phyloP scores from a whole-genome alignment of 2,329 filamentous ascomycete species.

The Venturia oleaginea region DNA sequence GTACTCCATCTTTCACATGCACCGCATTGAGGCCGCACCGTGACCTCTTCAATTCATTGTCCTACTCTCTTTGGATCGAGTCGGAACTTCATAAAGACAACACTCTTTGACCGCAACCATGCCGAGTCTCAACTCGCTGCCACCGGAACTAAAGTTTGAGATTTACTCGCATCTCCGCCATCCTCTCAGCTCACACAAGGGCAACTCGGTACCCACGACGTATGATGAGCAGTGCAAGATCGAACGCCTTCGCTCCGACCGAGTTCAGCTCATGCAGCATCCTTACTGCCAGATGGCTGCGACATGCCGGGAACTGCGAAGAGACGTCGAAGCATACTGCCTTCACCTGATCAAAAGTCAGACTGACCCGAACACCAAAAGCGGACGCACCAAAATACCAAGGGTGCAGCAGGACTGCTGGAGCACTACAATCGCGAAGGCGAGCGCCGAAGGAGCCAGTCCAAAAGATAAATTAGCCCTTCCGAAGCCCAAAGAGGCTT shows the following conservation, averaged over 20 bases:
- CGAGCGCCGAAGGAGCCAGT: neutral
- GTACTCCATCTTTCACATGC: neutral
- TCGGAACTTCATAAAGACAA: neutral
- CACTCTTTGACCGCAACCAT: neutral
- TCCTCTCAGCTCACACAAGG: neutral
- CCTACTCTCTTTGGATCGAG: neutral
- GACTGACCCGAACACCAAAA: neutral
- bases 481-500: neutral
- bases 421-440: neutral
- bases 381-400: neutral
- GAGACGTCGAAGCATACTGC: conserved; percentile 5
- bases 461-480: neutral
- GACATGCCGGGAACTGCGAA: neutral
- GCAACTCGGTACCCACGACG: neutral
- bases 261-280: conserved; percentile 5
- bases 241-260: neutral
- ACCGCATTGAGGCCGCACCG: neutral
- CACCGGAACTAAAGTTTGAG: neutral
- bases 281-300: conserved; percentile 7
- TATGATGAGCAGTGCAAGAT: neutral
- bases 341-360: conserved; percentile 5
- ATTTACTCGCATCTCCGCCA: conserved; percentile 4
- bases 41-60: neutral
- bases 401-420: neutral
- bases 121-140: neutral